Evolutionary conservation across 345 rosid genomes (phyloP).

Genomic region (Syzygium jambos): DNA sequence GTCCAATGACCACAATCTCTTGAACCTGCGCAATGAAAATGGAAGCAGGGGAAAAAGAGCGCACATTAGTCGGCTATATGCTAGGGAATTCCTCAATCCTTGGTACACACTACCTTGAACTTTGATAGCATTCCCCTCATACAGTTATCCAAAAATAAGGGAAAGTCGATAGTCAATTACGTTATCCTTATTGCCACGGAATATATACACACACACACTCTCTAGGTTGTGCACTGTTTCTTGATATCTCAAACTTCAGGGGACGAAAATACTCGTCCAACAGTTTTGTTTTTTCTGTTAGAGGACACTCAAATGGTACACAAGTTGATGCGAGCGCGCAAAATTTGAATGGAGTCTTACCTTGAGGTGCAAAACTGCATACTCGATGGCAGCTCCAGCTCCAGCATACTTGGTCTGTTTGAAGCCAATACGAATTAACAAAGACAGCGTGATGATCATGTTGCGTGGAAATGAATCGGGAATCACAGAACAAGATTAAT

Average conservation of each 20-base stretch:
- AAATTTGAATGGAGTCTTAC: slow-evolving; percentile 15
- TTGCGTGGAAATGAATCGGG: not conserved
- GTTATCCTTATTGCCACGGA: not conserved
- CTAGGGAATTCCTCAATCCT: not conserved
- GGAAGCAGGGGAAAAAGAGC: not conserved
- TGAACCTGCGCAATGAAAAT: slow-evolving; percentile 37
- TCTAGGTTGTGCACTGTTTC: not conserved
- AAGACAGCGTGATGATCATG: not conserved
- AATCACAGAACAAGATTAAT: not conserved
- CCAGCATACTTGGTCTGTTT: slow-evolving; percentile 42
- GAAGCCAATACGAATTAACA: not conserved
- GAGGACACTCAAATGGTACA: not conserved
- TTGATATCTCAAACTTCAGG: not conserved
- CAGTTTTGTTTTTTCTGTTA: not conserved
- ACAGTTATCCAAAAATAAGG: not conserved
- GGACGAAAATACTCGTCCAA: not conserved
- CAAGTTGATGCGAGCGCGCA: not conserved
- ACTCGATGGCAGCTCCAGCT: slow-evolving; percentile 80
- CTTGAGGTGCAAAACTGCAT: slow-evolving; percentile 93
- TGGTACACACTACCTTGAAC: not conserved
- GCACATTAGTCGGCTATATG: not conserved
- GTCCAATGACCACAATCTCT: slow-evolving; percentile 83
- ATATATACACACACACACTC: not conserved
- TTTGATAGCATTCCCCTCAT: not conserved
- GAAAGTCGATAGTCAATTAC: not conserved